A percentile compares a stretch with the other conserved stretches of the same genome.
phyloP scores from a whole-genome alignment of 305 asterid genomes.

The Solanum hybrid region DNA sequence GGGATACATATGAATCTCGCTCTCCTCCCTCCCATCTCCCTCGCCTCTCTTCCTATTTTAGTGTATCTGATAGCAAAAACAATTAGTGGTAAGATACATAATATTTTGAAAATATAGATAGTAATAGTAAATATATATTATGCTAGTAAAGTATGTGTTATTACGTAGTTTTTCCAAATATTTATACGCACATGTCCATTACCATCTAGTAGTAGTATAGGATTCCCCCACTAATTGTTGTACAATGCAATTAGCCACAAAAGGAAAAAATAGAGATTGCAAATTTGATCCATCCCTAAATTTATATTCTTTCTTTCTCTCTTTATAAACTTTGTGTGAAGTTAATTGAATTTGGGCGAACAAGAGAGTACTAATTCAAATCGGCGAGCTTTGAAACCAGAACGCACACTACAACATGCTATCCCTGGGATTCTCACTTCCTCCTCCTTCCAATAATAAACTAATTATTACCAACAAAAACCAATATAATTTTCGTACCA shows the following conservation, averaged over 20 bases:
- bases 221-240: background rate
- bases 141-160: background rate
- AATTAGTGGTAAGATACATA: too few relatives aligned
- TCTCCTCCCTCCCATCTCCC: rapidly evolving
- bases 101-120: too few relatives aligned
- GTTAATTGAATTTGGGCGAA: background rate
- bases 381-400: background rate
- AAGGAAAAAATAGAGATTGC: background rate
- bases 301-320: background rate
- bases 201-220: background rate
- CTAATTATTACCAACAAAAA: too few relatives aligned
- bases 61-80: too few relatives aligned
- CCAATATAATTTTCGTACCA: background rate
- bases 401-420: background rate
- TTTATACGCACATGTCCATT: background rate
- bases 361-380: background rate
- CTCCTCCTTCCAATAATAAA: background rate
- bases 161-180: background rate
- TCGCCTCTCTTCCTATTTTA: too few relatives aligned
- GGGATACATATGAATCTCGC: background rate
- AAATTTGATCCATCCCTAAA: background rate
- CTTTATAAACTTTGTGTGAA: background rate
- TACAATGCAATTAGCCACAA: background rate
- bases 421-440: background rate
- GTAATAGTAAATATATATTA: too few relatives aligned